phyloP scores from a whole-genome alignment of 495 filamentous ascomycete genomes.

The Aspergillus heteromorphus region DNA sequence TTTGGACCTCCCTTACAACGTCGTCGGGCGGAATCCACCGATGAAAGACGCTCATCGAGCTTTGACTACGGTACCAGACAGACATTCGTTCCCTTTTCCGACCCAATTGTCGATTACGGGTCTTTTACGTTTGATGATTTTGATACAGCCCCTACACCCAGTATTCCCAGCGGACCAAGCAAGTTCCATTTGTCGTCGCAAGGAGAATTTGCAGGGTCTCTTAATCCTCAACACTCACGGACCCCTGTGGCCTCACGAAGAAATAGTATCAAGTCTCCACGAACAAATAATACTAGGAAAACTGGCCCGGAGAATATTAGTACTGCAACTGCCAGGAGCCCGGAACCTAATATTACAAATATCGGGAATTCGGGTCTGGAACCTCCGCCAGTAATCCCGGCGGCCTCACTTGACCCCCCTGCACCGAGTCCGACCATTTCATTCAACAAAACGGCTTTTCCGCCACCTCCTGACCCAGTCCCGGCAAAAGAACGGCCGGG shows the following conservation, averaged over 20 bases:
- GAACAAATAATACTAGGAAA: conserved; percentile 35
- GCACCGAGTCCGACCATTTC: conserved; percentile 52
- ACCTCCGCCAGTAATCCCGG: conserved; percentile 24
- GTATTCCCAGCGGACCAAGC: conserved; percentile 74
- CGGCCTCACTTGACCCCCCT: conserved; percentile 33
- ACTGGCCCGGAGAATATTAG: conserved; percentile 35
- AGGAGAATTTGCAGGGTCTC: conserved; percentile 33
- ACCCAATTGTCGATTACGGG: conserved; percentile 20
- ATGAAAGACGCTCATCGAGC: conserved; percentile 65
- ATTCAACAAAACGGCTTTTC: conserved; percentile 42
- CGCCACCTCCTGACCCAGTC: conserved; percentile 28
- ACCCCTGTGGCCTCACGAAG: conserved; percentile 44
- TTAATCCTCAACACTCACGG: conserved; percentile 41
- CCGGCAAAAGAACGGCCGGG: conserved; percentile 65
- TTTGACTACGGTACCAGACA: conserved; percentile 60
- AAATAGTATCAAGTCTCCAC: conserved; percentile 60
- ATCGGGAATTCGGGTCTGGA: conserved; percentile 28
- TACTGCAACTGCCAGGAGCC: conserved; percentile 28
- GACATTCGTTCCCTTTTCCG: conserved; percentile 26
- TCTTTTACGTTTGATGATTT: conserved; percentile 48
- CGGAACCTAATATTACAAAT: conserved; percentile 25
- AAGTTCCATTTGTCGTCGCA: conserved; percentile 19
- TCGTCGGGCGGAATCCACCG: conserved; percentile 51
- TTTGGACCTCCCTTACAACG: conserved; percentile 42
- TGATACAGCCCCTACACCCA: conserved; percentile 87